Evolutionary conservation across 2,329 filamentous ascomycete species (phyloP), one percentile per base, ranked within the genome.

Genomic region (Fusarium brachygibbosum): DNA sequence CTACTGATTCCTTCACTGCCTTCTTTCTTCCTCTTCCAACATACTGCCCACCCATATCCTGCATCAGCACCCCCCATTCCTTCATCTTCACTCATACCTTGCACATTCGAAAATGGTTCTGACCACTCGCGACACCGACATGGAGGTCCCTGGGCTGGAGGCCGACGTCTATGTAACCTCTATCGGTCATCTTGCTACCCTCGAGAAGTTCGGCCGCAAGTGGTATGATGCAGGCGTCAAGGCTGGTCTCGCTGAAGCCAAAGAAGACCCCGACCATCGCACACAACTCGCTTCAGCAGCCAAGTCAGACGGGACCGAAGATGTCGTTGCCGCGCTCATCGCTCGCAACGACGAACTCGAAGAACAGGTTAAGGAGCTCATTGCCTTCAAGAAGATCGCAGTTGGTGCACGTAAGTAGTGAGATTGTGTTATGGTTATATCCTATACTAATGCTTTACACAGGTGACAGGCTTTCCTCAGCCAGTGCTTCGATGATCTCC

Each of bases 361-460:
- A 31, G 42, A n/a, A 17, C 19, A 56, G 1, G 5, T 31, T 14
- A n/a, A 35, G 1, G n/a, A 12, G 2, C 4, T 7, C 0, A 0
- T 17, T 0, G 3, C 2, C 21, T 16, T n/a, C n/a, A 46, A 29
- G 6, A 2, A 4, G 0, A 9, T 19, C 16, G 19, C 21, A 1
- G 5, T 19, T 5, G 6, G 5, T 4, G 31, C 11, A 9, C 31
- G 31, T 49, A 34, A 34, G 45, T 48, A 12, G 3, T 14, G 4
- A 14, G 3, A 5, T 6, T 13, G 1, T 16, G 3, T 3, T 10
- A 4, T 14, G 5, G 2, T 6, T 48, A 12, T 2, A 23, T 6
- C 12, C 11, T 8, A 6, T 32, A 7, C 44, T 45, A 29, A 45
- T 19, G 5, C 25, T 13, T 16, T 13, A 6, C 12, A 19, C 11